phyloP scores from a whole-genome alignment of 257 asterid genomes.

The Rehmannia glutinosa region DNA sequence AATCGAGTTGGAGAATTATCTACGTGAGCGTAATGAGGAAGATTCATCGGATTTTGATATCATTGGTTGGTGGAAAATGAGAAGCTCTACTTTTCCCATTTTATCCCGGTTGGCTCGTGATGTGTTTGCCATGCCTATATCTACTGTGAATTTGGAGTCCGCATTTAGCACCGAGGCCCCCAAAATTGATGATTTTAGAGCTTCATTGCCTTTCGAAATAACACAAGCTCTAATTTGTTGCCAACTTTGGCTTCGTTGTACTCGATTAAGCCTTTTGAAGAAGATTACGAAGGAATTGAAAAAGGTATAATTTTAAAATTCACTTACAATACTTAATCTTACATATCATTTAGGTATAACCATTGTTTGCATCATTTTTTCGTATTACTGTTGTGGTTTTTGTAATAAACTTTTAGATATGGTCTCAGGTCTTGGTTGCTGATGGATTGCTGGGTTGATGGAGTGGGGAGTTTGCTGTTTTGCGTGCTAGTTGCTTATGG shows the following conservation, averaged over 20 bases:
- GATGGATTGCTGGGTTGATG: no score
- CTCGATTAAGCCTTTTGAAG: neutral
- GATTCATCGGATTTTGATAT: no score
- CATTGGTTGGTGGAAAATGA: no score
- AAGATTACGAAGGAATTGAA: neutral
- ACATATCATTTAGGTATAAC: neutral
- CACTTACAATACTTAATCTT: neutral
- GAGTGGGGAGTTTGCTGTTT: no score
- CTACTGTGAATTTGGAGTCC: neutral
- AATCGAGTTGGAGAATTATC: no score
- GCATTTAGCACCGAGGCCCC: neutral
- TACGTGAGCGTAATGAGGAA: no score
- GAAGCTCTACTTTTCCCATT: neutral
- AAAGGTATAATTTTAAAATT: neutral
- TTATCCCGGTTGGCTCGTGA: slow-evolving; percentile 9
- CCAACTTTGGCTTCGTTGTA: neutral
- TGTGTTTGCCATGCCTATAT: neutral
- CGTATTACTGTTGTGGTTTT: neutral
- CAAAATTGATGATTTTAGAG: slow-evolving; percentile 1
- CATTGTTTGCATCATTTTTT: neutral
- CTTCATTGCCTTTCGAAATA: neutral
- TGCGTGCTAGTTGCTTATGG: no score
- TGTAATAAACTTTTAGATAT: neutral
- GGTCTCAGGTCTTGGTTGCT: neutral
- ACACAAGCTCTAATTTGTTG: slow-evolving; percentile 12